phyloP scores from a whole-genome alignment of 176 grass and related monocot genomes.

The Melocanna baccifera region DNA sequence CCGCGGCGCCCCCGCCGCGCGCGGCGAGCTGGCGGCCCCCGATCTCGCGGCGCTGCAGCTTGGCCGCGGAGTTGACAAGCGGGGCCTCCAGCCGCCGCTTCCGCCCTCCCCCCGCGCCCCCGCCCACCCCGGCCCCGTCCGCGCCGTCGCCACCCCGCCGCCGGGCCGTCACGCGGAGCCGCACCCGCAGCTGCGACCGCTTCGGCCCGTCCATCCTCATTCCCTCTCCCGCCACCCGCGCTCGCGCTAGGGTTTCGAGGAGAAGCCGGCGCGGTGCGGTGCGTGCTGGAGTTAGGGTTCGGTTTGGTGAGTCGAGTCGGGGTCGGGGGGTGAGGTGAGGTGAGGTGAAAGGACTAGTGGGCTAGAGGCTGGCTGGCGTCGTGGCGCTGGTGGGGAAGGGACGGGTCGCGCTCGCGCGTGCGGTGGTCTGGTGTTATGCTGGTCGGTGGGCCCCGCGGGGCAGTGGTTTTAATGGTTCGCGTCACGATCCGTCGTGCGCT shows the following conservation, averaged over 20 bases:
- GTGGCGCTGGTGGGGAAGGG: no score
- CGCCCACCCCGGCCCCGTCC: background rate
- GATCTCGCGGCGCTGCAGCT: slow-evolving; percentile 91
- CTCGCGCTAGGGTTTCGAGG: background rate
- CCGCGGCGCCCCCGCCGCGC: slow-evolving; percentile 46
- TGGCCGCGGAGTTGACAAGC: slow-evolving; percentile 66
- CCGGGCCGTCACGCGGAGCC: slow-evolving; percentile 71
- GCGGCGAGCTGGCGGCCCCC: slow-evolving; percentile 60
- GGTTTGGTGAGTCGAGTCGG: background rate
- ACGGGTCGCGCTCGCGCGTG: no score
- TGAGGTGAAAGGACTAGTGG: no score
- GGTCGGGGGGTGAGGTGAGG: background rate
- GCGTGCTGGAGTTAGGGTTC: background rate
- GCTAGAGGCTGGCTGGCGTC: no score
- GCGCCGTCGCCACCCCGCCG: slow-evolving; percentile 30
- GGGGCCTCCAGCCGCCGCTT: slow-evolving; percentile 44
- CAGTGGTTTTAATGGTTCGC: no score
- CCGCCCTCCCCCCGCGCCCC: background rate
- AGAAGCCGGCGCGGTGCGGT: background rate
- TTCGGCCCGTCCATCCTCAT: slow-evolving; percentile 44
- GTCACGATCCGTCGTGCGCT: no score
- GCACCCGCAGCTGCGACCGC: slow-evolving; percentile 57
- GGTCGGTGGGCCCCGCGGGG: no score
- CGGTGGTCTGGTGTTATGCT: no score
- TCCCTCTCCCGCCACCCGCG: background rate